These are phyloP conservation scores for Aspergillus floridensis DNA, from an alignment of 2,329 filamentous ascomycete species.

Conservation along the genomic window DNA sequence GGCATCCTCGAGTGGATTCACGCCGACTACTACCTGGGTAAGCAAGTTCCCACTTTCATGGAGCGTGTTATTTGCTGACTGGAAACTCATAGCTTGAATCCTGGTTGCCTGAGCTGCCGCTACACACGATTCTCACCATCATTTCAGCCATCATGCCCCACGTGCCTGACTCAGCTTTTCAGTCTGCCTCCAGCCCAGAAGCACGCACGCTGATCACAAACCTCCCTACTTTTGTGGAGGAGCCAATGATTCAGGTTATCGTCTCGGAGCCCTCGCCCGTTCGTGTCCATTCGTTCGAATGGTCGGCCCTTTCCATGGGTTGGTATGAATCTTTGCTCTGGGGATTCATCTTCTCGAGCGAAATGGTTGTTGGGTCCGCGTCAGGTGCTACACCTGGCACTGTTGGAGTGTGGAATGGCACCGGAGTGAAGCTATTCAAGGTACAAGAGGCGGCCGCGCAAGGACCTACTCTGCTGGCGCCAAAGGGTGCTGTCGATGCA, in stretches of 20 bases:
- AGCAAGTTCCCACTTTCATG: conserved; percentile 16
- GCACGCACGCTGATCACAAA: conserved; percentile 43
- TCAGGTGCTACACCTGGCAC: conserved; percentile 66
- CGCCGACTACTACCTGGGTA: conserved; percentile 74
- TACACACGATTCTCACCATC: conserved; percentile 79
- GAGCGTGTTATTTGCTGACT: conserved; percentile 3
- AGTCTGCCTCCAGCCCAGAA: conserved; percentile 37
- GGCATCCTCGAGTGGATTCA: conserved; percentile 59
- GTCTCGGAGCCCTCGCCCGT: conserved; percentile 66
- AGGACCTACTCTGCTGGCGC: conserved; percentile 77
- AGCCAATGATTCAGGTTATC: conserved; percentile 65
- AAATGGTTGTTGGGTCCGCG: conserved; percentile 64
- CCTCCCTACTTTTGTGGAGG: conserved; percentile 44
- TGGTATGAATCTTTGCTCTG: conserved; percentile 96
- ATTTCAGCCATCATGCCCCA: conserved; percentile 61
- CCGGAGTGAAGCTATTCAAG: conserved; percentile 79
- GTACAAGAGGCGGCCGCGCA: conserved; percentile 80
- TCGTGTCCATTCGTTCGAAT: conserved; percentile 86
- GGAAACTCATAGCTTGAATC: conserved; percentile 65
- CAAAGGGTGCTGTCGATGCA: conserved; percentile 86
- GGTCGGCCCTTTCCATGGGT: conserved; percentile 82
- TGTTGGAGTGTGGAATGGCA: conserved; percentile 92
- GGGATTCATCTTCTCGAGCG: conserved; percentile 86
- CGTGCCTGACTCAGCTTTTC: conserved; percentile 50
- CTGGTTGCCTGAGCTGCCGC: conserved; percentile 86